These are phyloP conservation scores for Podospora didyma DNA, from an alignment of 495 filamentous ascomycete species.

Conservation along the genomic window DNA sequence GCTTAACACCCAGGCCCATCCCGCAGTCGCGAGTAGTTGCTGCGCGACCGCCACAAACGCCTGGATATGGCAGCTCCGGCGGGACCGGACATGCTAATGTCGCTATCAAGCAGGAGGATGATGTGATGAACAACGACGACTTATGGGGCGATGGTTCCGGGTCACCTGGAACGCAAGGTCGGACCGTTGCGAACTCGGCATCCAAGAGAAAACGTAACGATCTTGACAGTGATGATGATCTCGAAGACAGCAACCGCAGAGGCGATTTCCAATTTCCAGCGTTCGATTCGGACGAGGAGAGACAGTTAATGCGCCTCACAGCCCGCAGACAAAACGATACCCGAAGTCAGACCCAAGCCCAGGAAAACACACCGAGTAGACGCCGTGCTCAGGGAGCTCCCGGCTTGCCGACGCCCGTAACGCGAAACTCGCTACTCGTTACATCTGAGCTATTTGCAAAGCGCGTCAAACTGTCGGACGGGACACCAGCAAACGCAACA, in stretches of 20 bases:
- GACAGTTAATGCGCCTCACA: constrained; percentile 2
- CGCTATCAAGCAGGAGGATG: no score
- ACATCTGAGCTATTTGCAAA: constrained; percentile 3
- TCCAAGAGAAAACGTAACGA: constrained; percentile 8
- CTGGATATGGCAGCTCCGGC: neutral
- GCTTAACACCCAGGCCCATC: neutral
- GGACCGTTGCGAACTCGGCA: neutral
- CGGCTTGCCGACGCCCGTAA: constrained; percentile 2
- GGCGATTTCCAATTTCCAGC: no score
- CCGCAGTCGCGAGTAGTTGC: neutral
- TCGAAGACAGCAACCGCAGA: no score
- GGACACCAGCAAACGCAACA: constrained; percentile 16
- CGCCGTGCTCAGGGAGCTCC: neutral
- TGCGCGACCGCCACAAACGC: neutral
- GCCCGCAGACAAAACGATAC: neutral
- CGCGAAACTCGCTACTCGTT: constrained; percentile 1
- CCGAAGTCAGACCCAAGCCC: neutral
- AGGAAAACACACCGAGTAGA: neutral
- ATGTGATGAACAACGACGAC: no score
- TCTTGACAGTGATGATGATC: neutral
- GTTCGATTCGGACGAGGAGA: constrained; percentile 17
- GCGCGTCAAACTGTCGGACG: constrained; percentile 26
- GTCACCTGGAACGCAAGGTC: neutral
- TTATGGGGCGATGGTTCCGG: no score
- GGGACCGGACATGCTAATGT: neutral